Evolutionary conservation across 371 early-diverging fungal genomes (phyloP), one percentile per base, ranked within the genome.

Genomic region (Mucor saturninus): DNA sequence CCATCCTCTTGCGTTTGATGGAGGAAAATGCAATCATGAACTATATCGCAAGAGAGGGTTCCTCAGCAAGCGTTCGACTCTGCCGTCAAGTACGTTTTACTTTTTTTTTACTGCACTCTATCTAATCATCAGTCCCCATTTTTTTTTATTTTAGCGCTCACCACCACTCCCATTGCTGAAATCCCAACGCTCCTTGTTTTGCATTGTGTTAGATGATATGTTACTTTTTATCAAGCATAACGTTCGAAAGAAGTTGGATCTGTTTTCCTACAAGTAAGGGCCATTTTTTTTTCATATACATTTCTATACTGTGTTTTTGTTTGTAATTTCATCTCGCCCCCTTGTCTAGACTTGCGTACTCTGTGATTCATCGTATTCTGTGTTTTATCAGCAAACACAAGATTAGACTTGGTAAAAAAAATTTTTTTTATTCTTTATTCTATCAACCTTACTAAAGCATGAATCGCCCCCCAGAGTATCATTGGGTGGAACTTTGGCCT

Each of bases 401-500:
- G 15, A 77, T 80, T 21, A 72, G 77, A 13, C 67, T 86, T 31
- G 76, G 84, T 82, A 74, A 62, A 46, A 26, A 21, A 13, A 11
- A 30, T 11, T 15, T 49, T 28, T 30, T 32, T 21, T 21, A 21
- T 21, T 21, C 21, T 21, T 21, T 21, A 21, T 21, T 21, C 21
- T 21, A 21, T 0, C 21, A 21, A 21, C 21, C 21, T 21, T 1
- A 11, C 26, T 28, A 5, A 46, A 21, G 2, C 26, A 28, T 26
- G 7, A 28, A 28, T 26, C 5, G n/a, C 11, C 28, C 7, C 31
- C 32, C 68, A 79, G 79, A 76, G 6, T 86, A 86, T 46, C 84
- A 83, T 37, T 86, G 86, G 86, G 57, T 65, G 4, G 79, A 83
- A 55, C 59, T 83, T 42, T 86, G 86, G 86, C 73, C 79, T 31